A percentile compares a stretch with the other conserved stretches of the same genome.
phyloP scores from a whole-genome alignment of 2,329 filamentous ascomycete species.

The Diaporthe sp. region DNA sequence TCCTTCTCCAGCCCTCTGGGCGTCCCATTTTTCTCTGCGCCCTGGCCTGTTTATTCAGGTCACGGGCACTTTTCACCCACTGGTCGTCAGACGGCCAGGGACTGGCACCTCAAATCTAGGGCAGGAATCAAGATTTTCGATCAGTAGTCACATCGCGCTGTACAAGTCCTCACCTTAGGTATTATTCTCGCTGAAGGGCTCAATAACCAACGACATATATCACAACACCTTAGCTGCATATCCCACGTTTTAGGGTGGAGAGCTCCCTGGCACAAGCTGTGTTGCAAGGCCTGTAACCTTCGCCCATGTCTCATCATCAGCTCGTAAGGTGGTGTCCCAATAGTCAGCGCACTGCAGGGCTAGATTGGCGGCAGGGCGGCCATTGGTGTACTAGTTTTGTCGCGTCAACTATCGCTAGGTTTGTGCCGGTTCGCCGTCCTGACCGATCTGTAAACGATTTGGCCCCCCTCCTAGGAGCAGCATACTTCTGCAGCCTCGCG shows the following conservation, averaged over 20 bases:
- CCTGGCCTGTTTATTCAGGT: background rate
- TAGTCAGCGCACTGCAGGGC: conserved; percentile 15
- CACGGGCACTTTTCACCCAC: background rate
- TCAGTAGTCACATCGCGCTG: conserved; percentile 15
- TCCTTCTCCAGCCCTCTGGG: background rate
- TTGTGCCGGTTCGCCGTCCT: background rate
- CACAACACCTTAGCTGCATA: conserved; percentile 16
- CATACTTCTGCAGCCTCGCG: background rate
- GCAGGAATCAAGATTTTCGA: background rate
- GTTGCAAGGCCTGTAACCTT: background rate
- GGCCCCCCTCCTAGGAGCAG: background rate
- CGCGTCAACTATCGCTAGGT: background rate
- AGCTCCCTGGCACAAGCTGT: conserved; percentile 6
- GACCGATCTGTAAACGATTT: conserved; percentile 8
- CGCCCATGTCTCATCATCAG: background rate
- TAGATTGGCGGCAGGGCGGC: conserved; percentile 1
- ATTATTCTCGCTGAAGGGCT: conserved; percentile 12
- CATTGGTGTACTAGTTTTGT: conserved; percentile 7
- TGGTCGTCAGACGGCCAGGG: background rate
- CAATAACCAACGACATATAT: conserved; percentile 15
- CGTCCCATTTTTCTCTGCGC: background rate
- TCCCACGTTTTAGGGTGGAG: conserved; percentile 21
- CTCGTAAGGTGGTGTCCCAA: background rate
- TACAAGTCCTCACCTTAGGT: background rate
- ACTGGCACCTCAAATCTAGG: background rate